phyloP scores from a whole-genome alignment of 176 grass and related monocot species.

The Lolium perenne region DNA sequence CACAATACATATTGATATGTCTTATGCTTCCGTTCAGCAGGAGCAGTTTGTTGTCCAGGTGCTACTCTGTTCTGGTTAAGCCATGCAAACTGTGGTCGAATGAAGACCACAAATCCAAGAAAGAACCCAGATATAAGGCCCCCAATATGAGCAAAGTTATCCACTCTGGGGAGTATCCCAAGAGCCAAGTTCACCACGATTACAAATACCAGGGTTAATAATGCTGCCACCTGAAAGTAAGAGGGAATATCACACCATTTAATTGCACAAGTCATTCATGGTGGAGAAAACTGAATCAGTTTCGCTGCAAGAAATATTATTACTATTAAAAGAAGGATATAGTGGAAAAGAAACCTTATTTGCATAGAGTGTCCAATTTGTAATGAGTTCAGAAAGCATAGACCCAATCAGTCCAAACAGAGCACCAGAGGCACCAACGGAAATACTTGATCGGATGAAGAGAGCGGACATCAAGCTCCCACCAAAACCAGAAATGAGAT shows the following conservation, averaged over 20 bases:
- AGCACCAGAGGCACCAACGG: constrained; percentile 90
- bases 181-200: constrained; percentile 78
- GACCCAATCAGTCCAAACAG: constrained; percentile 84
- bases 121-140: constrained; percentile 88
- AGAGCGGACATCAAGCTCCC: constrained; percentile 85
- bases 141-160: constrained; percentile 97
- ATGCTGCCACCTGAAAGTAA: constrained; percentile 63
- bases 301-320: background rate
- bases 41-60: constrained; percentile 32
- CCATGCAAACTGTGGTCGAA: constrained; percentile 82
- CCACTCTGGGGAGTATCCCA: constrained; percentile 75
- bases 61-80: constrained; percentile 44
- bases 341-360: constrained; percentile 66
- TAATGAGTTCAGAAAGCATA: constrained; percentile 96
- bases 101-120: constrained; percentile 82
- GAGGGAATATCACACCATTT: constrained; percentile 1
- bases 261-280: background rate
- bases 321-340: background rate
- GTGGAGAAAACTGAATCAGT: background rate
- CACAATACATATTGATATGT: constrained; percentile 81
- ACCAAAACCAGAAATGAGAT: constrained; percentile 78
- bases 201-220: constrained; percentile 61
- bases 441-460: constrained; percentile 75
- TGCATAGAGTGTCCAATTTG: constrained; percentile 90
- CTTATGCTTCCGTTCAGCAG: constrained; percentile 64